A percentile compares a stretch with the other conserved stretches of the same genome.
Conservation (phyloP, 495 filamentous ascomycete genomes). For the Lophiotrema nucula region DNA sequence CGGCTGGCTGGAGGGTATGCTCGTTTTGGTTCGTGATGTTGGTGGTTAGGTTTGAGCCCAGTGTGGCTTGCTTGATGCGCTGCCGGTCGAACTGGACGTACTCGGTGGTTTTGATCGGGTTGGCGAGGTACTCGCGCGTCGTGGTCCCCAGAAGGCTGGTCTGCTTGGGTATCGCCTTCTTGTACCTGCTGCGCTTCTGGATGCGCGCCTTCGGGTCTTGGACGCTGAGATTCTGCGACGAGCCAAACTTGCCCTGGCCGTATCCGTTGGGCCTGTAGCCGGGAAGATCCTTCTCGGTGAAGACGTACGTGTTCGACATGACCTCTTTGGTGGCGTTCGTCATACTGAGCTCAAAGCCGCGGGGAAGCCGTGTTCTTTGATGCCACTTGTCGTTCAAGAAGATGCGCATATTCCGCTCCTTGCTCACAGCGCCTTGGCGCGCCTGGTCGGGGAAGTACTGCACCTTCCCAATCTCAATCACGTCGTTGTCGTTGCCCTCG, state of each 20-base stretch:
- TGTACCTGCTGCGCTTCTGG: slow-evolving; percentile 30
- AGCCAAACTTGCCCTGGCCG: slow-evolving; percentile 3
- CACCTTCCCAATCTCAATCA: slow-evolving; percentile 72
- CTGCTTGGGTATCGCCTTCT: slow-evolving; percentile 70
- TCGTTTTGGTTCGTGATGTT: slow-evolving; percentile 18
- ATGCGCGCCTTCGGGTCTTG: slow-evolving; percentile 29
- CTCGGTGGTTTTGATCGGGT: slow-evolving; percentile 72
- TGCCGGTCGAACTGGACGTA: slow-evolving; percentile 60
- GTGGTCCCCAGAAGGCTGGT: slow-evolving; percentile 73
- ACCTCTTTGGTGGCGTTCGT: slow-evolving; percentile 2
- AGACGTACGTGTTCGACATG: slow-evolving; percentile 78
- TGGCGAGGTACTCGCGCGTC: slow-evolving; percentile 72
- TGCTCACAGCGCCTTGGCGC: neutral
- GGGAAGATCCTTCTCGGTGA: slow-evolving; percentile 86
- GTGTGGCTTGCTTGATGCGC: slow-evolving; percentile 51
- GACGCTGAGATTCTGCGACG: slow-evolving; percentile 1
- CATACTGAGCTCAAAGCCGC: slow-evolving; percentile 43
- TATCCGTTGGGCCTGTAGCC: slow-evolving; percentile 51
- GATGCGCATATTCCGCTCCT: neutral
- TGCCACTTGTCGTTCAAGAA: slow-evolving; percentile 19
- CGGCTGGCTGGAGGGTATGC: neutral
- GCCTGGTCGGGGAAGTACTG: slow-evolving; percentile 57
- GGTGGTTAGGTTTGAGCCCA: slow-evolving; percentile 30
- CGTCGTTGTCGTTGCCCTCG: slow-evolving; percentile 58
- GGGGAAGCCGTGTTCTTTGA: slow-evolving; percentile 6